phyloP scores from a whole-genome alignment of 1,139 yeast genomes.

The Blastobotrys capitulatus region DNA sequence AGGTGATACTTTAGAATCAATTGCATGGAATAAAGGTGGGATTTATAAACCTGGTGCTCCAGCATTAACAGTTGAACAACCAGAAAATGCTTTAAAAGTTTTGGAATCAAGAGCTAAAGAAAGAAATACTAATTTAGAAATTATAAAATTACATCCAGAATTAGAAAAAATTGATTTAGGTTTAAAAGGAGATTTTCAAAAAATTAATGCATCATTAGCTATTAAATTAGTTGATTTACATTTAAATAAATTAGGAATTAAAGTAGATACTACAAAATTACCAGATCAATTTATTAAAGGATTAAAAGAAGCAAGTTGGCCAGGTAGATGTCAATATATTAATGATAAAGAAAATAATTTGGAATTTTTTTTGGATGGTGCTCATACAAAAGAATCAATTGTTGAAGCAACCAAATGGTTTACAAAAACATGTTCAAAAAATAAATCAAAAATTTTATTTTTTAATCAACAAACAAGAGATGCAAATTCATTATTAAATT shows the following conservation, averaged over 20 bases:
- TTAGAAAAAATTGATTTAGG: slow-evolving; percentile 52
- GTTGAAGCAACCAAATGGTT: slow-evolving; percentile 81
- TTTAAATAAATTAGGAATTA: slow-evolving; percentile 45
- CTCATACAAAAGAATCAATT: slow-evolving; percentile 88
- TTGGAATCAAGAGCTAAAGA: slow-evolving; percentile 65
- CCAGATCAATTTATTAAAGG: slow-evolving; percentile 61
- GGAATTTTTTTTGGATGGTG: slow-evolving; percentile 89
- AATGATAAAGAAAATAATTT: slow-evolving; percentile 42
- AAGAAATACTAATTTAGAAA: slow-evolving; percentile 42
- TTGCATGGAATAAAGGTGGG: slow-evolving; percentile 96
- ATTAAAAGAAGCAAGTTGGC: slow-evolving; percentile 71
- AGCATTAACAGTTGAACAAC: slow-evolving; percentile 64
- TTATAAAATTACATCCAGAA: slow-evolving; percentile 42
- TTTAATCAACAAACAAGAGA: slow-evolving; percentile 96
- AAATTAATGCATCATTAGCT: slow-evolving; percentile 82
- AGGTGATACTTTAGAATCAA: slow-evolving; percentile 82
- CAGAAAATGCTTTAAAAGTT: slow-evolving; percentile 41
- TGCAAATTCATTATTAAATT: slow-evolving; percentile 56
- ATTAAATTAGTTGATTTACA: slow-evolving; percentile 65
- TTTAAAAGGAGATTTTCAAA: slow-evolving; percentile 82
- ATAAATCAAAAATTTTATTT: slow-evolving; percentile 44
- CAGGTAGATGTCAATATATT: slow-evolving; percentile 87
- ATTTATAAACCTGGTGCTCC: slow-evolving; percentile 67
- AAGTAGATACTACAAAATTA: slow-evolving; percentile 33
- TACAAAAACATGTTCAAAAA: slow-evolving; percentile 25